A percentile compares a stretch with the other conserved stretches of the same genome.
These are phyloP conservation scores for Trypanosoma cruzi DNA, from an alignment of 208 protist species.

Conservation along the genomic window DNA sequence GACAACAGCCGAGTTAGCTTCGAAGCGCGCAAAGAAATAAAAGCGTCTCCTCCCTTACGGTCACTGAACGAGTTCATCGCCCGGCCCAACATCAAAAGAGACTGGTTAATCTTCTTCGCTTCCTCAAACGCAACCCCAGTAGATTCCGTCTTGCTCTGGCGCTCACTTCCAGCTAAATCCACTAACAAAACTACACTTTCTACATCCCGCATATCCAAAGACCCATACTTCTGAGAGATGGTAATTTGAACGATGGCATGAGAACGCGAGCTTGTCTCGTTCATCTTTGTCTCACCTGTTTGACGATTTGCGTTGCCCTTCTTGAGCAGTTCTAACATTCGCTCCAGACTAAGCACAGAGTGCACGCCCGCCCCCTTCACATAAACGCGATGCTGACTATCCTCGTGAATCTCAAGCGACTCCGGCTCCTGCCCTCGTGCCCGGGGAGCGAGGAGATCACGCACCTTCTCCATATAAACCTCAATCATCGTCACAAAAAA, in stretches of 20 bases:
- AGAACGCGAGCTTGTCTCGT: constrained; percentile 89
- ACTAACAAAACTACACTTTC: constrained; percentile 64
- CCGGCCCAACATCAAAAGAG: constrained; percentile 84
- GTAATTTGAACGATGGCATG: constrained; percentile 97
- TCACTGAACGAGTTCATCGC: constrained; percentile 87
- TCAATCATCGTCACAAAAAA: constrained; percentile 53
- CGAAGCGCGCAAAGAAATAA: constrained; percentile 86
- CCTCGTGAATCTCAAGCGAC: constrained; percentile 73
- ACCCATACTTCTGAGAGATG: constrained; percentile 63
- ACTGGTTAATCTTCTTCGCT: constrained; percentile 91
- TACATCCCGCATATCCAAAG: constrained; percentile 47
- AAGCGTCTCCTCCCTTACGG: constrained; percentile 55
- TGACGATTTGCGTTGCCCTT: constrained; percentile 55
- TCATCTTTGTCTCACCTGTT: constrained; percentile 70
- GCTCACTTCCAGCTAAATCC: constrained; percentile 81
- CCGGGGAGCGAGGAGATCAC: constrained; percentile 47
- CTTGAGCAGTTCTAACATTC: constrained; percentile 63
- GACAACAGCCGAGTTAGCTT: constrained; percentile 90
- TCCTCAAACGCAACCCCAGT: constrained; percentile 82
- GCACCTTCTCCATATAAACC: constrained; percentile 63
- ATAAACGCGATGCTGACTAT: constrained; percentile 44
- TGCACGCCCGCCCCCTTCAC: constrained; percentile 69
- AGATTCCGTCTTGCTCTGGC: constrained; percentile 78
- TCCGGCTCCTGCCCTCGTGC: constrained; percentile 74
- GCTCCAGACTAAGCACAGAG: constrained; percentile 63